phyloP scores from a whole-genome alignment of 2,329 filamentous ascomycete genomes.

The Dactylellina cionopaga region DNA sequence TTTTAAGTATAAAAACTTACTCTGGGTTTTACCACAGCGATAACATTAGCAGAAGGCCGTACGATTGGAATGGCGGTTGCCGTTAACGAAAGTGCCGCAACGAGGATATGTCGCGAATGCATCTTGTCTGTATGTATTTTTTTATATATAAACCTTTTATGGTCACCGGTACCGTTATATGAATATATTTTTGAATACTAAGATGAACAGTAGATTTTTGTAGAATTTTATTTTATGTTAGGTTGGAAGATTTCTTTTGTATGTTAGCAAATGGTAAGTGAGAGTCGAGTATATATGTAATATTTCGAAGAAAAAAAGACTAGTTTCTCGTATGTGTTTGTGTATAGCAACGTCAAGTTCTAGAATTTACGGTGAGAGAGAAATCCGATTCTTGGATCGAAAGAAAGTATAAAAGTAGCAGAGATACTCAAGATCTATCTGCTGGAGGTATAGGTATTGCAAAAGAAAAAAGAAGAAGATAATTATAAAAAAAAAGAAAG shows the following conservation, averaged over 20 bases:
- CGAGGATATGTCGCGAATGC: constrained; percentile 20
- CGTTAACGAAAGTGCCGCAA: constrained; percentile 8
- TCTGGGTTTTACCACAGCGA: neutral
- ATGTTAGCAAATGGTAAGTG: neutral
- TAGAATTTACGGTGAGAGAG: neutral
- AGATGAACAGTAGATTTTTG: neutral
- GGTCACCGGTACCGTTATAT: neutral
- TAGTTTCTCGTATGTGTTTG: neutral
- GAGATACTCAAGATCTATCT: constrained; percentile 45
- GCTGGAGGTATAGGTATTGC: neutral
- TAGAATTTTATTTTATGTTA: neutral
- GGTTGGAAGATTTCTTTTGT: neutral
- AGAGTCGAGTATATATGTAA: neutral
- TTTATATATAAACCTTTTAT: constrained; percentile 4
- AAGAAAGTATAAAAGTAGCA: constrained; percentile 8
- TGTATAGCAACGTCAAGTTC: constrained; percentile 20
- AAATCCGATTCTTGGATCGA: neutral
- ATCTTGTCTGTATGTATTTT: constrained; percentile 18
- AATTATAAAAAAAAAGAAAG: neutral
- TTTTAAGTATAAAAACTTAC: neutral
- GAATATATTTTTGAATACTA: neutral
- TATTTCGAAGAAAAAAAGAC: neutral
- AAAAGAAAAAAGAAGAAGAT: too few species aligned
- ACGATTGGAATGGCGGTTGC: constrained; percentile 24
- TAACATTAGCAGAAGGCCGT: neutral